These are phyloP conservation scores for Pseudogymnoascus destructans DNA, from an alignment of 2,329 filamentous ascomycete genomes.

Conservation along the genomic window DNA sequence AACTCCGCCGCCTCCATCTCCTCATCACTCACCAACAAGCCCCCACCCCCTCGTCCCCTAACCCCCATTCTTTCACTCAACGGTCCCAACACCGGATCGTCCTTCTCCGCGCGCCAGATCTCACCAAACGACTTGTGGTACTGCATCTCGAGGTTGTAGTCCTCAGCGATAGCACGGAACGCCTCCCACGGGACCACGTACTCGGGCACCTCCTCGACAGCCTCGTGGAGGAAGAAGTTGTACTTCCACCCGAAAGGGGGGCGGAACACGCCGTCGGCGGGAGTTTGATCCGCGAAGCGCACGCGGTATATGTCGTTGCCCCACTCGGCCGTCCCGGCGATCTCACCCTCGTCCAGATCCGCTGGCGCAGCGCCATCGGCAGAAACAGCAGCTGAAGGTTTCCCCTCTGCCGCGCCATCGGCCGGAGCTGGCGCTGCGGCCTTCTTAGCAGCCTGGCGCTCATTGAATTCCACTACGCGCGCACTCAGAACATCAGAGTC, in stretches of 20 bases:
- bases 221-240: conserved; percentile 89
- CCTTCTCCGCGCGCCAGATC: conserved; percentile 84
- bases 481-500: conserved; percentile 83
- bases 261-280: conserved; percentile 78
- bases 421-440: conserved; percentile 9
- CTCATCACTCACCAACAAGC: conserved; percentile 60
- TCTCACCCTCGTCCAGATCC: conserved; percentile 46
- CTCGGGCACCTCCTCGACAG: conserved; percentile 90
- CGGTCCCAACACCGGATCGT: conserved; percentile 66
- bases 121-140: conserved; percentile 86
- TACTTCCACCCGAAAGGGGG: conserved; percentile 98
- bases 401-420: conserved; percentile 30
- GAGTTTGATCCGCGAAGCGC: conserved; percentile 70
- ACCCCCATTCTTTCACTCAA: conserved; percentile 96
- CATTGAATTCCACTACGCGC: conserved; percentile 66
- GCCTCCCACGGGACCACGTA: conserved; percentile 98
- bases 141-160: conserved; percentile 91
- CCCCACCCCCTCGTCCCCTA: conserved; percentile 50
- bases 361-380: conserved; percentile 26
- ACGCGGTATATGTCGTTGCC: conserved; percentile 90
- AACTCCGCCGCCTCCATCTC: conserved; percentile 90
- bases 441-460: conserved; percentile 33
- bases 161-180: conserved; percentile 86
- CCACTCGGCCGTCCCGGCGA: conserved; percentile 61
- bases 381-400: conserved; percentile 26